phyloP scores from a whole-genome alignment of 148 eudicot genomes.

The Linanthus parryae region DNA sequence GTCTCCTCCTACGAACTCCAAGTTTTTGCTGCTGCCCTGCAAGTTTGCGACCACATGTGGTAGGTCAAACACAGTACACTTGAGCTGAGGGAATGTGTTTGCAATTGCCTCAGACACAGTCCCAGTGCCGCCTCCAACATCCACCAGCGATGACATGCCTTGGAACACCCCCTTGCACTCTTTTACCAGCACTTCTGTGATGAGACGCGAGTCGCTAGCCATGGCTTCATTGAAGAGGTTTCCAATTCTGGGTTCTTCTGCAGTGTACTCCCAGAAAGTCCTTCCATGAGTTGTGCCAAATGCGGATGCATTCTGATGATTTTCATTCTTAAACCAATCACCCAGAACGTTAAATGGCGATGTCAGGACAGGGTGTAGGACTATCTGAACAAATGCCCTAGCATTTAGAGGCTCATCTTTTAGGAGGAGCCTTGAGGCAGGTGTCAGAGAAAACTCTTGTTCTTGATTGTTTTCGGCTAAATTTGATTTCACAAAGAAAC shows the following conservation, averaged over 20 bases:
- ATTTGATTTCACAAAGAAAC: neutral
- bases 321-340: too few relatives aligned
- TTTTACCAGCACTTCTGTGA: slow-evolving; percentile 2
- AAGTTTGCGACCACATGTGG: slow-evolving; percentile 21
- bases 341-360: too few relatives aligned
- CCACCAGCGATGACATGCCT: slow-evolving; percentile 15
- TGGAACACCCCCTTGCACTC: slow-evolving; percentile 12
- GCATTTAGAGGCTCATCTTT: too few relatives aligned
- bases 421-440: too few relatives aligned
- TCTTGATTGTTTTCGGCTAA: neutral
- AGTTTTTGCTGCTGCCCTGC: slow-evolving; percentile 5
- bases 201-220: slow-evolving; percentile 5
- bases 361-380: too few relatives aligned
- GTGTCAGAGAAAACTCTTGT: neutral
- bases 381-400: too few relatives aligned
- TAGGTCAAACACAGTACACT: slow-evolving; percentile 14
- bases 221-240: slow-evolving; percentile 1
- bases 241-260: neutral
- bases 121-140: slow-evolving; percentile 22
- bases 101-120: slow-evolving; percentile 11
- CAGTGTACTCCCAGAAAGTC: neutral
- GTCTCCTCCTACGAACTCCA: slow-evolving; percentile 16
- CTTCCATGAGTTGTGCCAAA: neutral
- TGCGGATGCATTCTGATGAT: too few relatives aligned
- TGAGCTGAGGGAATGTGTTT: slow-evolving; percentile 3